Evolutionary conservation across 495 filamentous ascomycete species (phyloP).

Genomic region (Extremus antarcticus): DNA sequence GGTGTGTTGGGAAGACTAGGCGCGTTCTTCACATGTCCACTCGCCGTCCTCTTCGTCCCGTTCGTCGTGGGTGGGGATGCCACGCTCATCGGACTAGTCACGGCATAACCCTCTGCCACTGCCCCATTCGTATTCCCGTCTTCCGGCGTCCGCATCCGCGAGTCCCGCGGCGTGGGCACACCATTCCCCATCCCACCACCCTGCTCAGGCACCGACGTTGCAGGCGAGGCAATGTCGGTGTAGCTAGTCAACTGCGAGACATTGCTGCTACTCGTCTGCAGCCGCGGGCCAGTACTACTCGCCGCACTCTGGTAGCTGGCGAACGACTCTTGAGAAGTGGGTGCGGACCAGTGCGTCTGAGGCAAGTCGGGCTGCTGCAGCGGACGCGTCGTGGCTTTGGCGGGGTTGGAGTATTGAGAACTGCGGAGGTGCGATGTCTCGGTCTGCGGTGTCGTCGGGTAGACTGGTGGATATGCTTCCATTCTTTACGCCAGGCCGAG

Average conservation of each 20-base stretch:
- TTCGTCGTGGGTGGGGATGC: constrained; percentile 9
- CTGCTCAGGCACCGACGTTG: neutral
- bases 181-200: neutral
- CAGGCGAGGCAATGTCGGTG: constrained; percentile 14
- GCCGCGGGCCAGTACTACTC: constrained; percentile 9
- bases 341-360: constrained; percentile 3
- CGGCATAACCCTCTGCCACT: neutral
- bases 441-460: constrained; percentile 5
- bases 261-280: constrained; percentile 15
- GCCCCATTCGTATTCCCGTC: neutral
- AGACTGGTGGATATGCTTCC: neutral
- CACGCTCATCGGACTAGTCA: constrained; percentile 15
- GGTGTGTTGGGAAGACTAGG: constrained; percentile 11
- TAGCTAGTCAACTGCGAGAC: constrained; percentile 16
- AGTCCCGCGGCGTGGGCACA: neutral
- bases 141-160: neutral
- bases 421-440: constrained; percentile 13
- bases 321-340: constrained; percentile 16
- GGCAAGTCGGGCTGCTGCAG: constrained; percentile 10
- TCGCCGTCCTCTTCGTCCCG: constrained; percentile 23
- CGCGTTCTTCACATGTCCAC: constrained; percentile 21
- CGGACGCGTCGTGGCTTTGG: constrained; percentile 7
- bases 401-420: neutral
- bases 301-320: constrained; percentile 10
- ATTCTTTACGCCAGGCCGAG: neutral